Conservation (phyloP, 257 asterid genomes). For the Solanum medicagineum region DNA sequence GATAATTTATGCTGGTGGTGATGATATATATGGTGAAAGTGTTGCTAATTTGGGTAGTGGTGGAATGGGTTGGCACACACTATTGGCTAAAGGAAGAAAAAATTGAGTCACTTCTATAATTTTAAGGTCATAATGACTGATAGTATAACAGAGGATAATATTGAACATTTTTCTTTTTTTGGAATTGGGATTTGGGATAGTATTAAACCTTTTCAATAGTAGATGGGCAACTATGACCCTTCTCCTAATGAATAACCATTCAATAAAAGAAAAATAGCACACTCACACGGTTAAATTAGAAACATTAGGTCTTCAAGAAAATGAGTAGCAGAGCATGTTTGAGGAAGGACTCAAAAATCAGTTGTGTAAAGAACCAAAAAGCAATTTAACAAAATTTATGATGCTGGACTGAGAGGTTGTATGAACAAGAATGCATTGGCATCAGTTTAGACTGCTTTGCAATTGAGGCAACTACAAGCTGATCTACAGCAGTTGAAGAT, state of each 20-base stretch:
- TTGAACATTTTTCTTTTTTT: too few species aligned
- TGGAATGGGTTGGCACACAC: not conserved
- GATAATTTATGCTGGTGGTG: not conserved
- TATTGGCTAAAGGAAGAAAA: too few species aligned
- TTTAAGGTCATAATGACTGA: too few species aligned
- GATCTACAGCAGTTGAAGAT: not conserved
- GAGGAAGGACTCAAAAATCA: not conserved
- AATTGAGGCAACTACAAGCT: not conserved
- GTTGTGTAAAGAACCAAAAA: not conserved
- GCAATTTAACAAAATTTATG: not conserved
- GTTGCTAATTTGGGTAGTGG: not conserved
- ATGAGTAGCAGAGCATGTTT: not conserved
- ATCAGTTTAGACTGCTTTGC: not conserved
- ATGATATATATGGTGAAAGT: not conserved
- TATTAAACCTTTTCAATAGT: too few species aligned
- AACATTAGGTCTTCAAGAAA: not conserved
- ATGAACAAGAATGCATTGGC: not conserved
- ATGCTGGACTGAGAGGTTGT: not conserved
- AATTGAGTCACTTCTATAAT: too few species aligned
- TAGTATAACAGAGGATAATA: too few species aligned
- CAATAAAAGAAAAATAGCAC: not conserved
- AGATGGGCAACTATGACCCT: too few species aligned
- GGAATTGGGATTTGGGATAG: too few species aligned
- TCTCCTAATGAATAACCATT: not conserved
- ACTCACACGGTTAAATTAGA: not conserved